Evolutionary conservation across 495 filamentous ascomycete genomes (phyloP).

Genomic region (Aspergillus funiculosus): DNA sequence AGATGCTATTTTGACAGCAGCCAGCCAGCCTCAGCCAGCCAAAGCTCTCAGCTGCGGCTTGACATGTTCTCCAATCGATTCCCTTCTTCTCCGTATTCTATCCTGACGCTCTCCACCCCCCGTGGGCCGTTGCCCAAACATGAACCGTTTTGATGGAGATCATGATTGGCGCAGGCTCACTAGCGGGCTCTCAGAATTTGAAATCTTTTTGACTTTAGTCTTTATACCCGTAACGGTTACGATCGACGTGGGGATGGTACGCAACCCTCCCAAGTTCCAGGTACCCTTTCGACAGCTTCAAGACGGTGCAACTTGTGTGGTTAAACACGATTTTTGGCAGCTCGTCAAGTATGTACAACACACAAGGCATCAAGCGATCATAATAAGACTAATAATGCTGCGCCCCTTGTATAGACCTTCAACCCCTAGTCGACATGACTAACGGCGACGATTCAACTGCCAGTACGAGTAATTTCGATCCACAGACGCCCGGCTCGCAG

Average conservation of each 20-base stretch:
- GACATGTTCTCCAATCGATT: neutral
- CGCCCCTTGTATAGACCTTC: neutral
- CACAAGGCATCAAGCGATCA: too few relatives aligned
- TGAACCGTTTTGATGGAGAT: slow-evolving; percentile 22
- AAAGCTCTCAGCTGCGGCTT: neutral
- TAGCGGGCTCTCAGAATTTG: slow-evolving; percentile 20
- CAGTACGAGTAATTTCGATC: too few relatives aligned
- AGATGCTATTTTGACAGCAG: neutral
- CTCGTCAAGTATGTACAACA: slow-evolving; percentile 1
- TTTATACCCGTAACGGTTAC: slow-evolving; percentile 13
- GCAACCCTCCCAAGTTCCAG: slow-evolving; percentile 7
- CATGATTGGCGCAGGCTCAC: slow-evolving; percentile 22
- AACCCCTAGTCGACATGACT: too few relatives aligned
- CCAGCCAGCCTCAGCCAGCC: neutral
- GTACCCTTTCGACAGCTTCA: too few relatives aligned
- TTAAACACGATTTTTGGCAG: neutral
- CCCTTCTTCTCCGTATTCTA: slow-evolving; percentile 6
- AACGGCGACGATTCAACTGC: neutral
- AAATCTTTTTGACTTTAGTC: slow-evolving; percentile 21
- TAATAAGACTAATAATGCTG: neutral
- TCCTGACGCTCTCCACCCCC: slow-evolving; percentile 17
- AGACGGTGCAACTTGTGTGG: neutral
- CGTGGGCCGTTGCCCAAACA: slow-evolving; percentile 21
- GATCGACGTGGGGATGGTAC: slow-evolving; percentile 19
- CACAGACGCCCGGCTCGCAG: neutral